Conservation (phyloP, 257 asterid genomes). For the Nicotiana knightiana region DNA sequence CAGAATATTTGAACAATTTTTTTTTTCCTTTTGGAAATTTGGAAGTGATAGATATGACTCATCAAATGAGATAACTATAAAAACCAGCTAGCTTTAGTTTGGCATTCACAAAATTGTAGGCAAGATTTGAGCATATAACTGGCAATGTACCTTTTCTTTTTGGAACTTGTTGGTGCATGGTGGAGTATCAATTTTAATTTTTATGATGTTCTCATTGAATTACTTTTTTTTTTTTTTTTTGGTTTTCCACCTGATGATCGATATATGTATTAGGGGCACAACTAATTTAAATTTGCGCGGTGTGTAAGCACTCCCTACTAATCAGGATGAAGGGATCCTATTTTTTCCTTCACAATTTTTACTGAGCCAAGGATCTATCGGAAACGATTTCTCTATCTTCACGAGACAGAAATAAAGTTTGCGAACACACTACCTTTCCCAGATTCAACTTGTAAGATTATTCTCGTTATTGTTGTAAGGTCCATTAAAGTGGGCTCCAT, state of each 20-base stretch:
- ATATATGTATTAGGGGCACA: fast-evolving
- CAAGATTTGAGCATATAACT: constrained; percentile 9
- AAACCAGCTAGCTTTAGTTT: not conserved
- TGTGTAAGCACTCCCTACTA: too few species aligned
- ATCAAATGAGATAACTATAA: not conserved
- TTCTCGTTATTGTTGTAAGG: too few species aligned
- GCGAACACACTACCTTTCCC: too few species aligned
- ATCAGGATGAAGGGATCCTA: too few species aligned
- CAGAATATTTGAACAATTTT: not conserved
- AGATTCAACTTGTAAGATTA: too few species aligned
- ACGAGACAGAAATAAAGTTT: too few species aligned
- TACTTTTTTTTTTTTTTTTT: too few species aligned
- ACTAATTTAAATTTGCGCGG: too few species aligned
- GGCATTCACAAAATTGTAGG: not conserved
- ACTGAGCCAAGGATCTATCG: too few species aligned
- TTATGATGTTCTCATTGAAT: not conserved
- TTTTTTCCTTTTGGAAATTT: not conserved
- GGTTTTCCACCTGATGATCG: fast-evolving
- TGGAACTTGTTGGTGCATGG: not conserved
- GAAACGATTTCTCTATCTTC: too few species aligned
- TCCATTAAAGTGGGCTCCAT: too few species aligned
- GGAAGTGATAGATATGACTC: constrained; percentile 24
- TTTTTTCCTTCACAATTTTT: too few species aligned
- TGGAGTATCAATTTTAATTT: not conserved
- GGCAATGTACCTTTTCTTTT: not conserved